Percentiles rank a stretch among this genome's conserved stretches.
phyloP scores from a whole-genome alignment of 331 rosid species.

The Prunus yedoensis region DNA sequence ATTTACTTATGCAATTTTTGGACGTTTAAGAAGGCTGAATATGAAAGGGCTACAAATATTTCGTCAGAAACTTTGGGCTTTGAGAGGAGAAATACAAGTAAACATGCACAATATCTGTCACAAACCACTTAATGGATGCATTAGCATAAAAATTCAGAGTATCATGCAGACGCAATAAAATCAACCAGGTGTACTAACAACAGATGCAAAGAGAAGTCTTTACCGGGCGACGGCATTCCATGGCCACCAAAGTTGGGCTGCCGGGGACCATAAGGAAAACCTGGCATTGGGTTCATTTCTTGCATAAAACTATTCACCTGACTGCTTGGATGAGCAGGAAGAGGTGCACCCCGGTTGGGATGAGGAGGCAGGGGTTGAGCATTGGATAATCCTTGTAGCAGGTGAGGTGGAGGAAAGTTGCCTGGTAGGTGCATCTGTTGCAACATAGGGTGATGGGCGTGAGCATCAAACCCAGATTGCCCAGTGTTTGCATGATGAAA shows the following conservation, averaged over 20 bases:
- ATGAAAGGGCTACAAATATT: neutral
- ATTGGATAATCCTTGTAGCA: slow-evolving; percentile 67
- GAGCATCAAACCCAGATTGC: slow-evolving; percentile 61
- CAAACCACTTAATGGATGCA: neutral
- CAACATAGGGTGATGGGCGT: slow-evolving; percentile 64
- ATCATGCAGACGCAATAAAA: neutral
- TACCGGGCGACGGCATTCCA: slow-evolving; percentile 73
- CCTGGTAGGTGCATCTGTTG: slow-evolving; percentile 75
- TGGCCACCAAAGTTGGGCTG: slow-evolving; percentile 59
- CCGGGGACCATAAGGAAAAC: slow-evolving; percentile 67
- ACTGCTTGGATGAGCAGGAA: slow-evolving; percentile 39
- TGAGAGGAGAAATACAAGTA: neutral
- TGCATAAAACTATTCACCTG: slow-evolving; percentile 59
- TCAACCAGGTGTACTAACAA: slow-evolving; percentile 2
- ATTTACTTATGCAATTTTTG: neutral
- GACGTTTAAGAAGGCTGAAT: neutral
- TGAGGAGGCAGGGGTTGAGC: slow-evolving; percentile 57
- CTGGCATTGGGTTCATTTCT: slow-evolving; percentile 66
- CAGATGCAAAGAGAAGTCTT: neutral
- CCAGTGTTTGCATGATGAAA: slow-evolving; percentile 58
- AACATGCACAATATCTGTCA: neutral
- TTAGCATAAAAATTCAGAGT: neutral
- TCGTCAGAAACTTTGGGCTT: neutral
- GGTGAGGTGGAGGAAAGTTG: slow-evolving; percentile 65
- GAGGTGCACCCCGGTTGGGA: slow-evolving; percentile 34